Evolutionary conservation across 768 basidiomycete genomes (phyloP).

Genomic region (Naganishia friedmannii): DNA sequence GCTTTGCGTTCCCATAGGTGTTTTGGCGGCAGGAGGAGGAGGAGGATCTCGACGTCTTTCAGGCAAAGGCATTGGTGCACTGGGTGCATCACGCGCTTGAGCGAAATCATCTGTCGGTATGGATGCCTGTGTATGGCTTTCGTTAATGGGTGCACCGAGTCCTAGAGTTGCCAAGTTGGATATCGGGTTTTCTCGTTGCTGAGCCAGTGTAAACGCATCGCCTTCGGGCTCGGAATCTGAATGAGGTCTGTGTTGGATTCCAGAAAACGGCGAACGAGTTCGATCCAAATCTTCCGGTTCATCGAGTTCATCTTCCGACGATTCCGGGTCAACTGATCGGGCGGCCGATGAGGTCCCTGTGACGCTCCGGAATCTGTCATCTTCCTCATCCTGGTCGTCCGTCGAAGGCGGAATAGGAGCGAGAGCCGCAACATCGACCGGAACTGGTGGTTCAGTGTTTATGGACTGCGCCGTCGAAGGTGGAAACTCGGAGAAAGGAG

Average conservation of each 20-base stretch:
- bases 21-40: slow-evolving; percentile 29
- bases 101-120: neutral
- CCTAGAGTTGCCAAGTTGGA: slow-evolving; percentile 17
- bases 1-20: neutral
- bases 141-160: slow-evolving; percentile 21
- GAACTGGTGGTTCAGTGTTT: slow-evolving; percentile 14
- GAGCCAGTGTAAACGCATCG: neutral
- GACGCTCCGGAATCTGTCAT: neutral
- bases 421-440: slow-evolving; percentile 21
- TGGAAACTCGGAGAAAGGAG: slow-evolving; percentile 32
- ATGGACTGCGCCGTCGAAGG: slow-evolving; percentile 13
- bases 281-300: slow-evolving; percentile 52
- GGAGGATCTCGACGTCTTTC: slow-evolving; percentile 29
- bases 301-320: slow-evolving; percentile 49
- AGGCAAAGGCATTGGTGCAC: neutral
- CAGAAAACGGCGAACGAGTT: slow-evolving; percentile 30
- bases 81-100: neutral
- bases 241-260: neutral
- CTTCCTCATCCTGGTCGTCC: slow-evolving; percentile 26
- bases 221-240: neutral
- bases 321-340: neutral
- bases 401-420: slow-evolving; percentile 14
- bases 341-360: slow-evolving; percentile 37
- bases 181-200: neutral
- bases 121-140: neutral